phyloP scores from a whole-genome alignment of 2,329 filamentous ascomycete species.

The Sporothrix dimorphospora region DNA sequence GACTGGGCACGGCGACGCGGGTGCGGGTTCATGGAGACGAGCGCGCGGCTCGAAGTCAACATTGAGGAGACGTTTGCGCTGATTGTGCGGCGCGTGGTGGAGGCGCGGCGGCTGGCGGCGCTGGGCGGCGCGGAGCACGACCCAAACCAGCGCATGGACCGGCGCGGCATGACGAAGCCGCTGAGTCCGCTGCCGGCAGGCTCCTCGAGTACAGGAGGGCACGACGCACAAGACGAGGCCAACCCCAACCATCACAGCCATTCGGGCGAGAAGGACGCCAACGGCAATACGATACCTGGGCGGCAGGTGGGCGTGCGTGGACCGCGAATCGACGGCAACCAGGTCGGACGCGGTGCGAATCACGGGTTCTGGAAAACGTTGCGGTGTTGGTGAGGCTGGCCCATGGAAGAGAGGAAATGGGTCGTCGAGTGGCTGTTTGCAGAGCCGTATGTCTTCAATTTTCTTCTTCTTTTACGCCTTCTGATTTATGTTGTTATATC shows the following conservation, averaged over 20 bases:
- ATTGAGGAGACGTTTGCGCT: slow-evolving; percentile 86
- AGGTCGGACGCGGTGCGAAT: slow-evolving; percentile 46
- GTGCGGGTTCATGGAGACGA: slow-evolving; percentile 91
- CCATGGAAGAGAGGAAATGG: background rate
- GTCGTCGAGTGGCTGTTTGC: background rate
- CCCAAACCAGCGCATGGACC: slow-evolving; percentile 49
- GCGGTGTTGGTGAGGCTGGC: slow-evolving; percentile 56
- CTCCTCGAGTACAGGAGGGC: slow-evolving; percentile 35
- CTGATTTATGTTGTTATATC: slow-evolving; percentile 22
- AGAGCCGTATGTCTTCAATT: background rate
- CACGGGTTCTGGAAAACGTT: slow-evolving; percentile 60
- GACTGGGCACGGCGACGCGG: slow-evolving; percentile 74
- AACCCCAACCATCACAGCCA: background rate
- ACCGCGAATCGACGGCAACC: slow-evolving; percentile 49
- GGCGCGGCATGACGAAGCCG: slow-evolving; percentile 61
- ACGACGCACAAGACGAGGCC: slow-evolving; percentile 22
- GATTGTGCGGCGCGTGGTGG: slow-evolving; percentile 64
- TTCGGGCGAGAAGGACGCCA: slow-evolving; percentile 28
- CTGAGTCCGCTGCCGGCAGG: slow-evolving; percentile 55
- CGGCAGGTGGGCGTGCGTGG: slow-evolving; percentile 51
- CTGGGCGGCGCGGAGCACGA: slow-evolving; percentile 48
- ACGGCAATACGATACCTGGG: background rate
- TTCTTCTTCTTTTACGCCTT: background rate
- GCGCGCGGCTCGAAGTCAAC: slow-evolving; percentile 80
- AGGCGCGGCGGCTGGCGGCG: slow-evolving; percentile 57